A percentile compares a stretch with the other conserved stretches of the same genome.
Evolutionary conservation across 768 basidiomycete genomes (phyloP).

Genomic region (Serendipita sp.): DNA sequence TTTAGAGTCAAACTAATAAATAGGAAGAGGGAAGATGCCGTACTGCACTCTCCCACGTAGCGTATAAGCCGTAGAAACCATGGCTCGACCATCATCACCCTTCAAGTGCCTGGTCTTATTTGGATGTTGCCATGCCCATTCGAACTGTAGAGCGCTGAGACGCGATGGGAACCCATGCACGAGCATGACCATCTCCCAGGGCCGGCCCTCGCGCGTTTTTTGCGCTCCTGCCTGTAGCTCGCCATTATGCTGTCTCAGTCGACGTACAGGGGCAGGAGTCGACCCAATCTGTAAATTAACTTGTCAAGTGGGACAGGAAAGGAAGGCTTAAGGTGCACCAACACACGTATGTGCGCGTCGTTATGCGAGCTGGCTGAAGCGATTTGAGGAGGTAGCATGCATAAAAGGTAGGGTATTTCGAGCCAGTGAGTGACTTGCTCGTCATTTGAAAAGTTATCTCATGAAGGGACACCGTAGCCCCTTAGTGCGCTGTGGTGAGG

Average conservation of each 20-base stretch:
- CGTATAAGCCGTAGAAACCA: slow-evolving; percentile 4
- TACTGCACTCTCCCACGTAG: background rate
- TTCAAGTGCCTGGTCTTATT: slow-evolving; percentile 25
- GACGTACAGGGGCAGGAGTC: background rate
- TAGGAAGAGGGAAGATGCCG: background rate
- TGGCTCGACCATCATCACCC: background rate
- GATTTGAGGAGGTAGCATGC: slow-evolving; percentile 72
- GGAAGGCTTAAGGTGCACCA: background rate
- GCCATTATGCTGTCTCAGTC: slow-evolving; percentile 57
- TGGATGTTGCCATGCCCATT: slow-evolving; percentile 80
- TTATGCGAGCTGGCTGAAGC: slow-evolving; percentile 29
- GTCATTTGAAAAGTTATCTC: too few species aligned
- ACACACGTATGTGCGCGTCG: slow-evolving; percentile 47
- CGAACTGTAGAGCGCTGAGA: slow-evolving; percentile 59
- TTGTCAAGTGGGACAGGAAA: background rate
- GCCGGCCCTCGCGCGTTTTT: slow-evolving; percentile 42
- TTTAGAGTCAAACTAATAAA: slow-evolving; percentile 14
- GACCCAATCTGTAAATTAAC: background rate
- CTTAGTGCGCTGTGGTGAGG: too few species aligned
- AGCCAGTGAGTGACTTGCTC: too few species aligned
- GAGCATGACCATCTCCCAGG: slow-evolving; percentile 78
- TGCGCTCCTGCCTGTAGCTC: slow-evolving; percentile 52
- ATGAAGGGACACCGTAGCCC: too few species aligned
- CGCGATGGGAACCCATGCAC: slow-evolving; percentile 71
- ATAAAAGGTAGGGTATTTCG: slow-evolving; percentile 41